A percentile compares a stretch with the other conserved stretches of the same genome.
Evolutionary conservation across 768 basidiomycete species (phyloP).

Genomic region (Austroboletus eburneus): DNA sequence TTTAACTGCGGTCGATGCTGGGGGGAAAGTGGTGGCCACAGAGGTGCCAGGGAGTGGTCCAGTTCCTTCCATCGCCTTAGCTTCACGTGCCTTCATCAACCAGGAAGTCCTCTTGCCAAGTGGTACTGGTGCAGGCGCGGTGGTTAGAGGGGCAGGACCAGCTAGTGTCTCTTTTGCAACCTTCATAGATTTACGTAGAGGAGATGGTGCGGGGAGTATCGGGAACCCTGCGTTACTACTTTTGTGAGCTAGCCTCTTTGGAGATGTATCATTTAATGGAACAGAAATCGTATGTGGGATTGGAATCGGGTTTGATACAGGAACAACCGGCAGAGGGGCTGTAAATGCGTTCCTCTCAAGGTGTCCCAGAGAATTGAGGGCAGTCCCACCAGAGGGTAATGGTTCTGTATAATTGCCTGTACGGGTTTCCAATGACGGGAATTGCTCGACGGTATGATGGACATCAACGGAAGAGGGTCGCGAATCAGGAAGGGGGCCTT

Average conservation of each 20-base stretch:
- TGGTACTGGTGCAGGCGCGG: conserved; percentile 35
- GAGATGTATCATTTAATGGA: conserved; percentile 35
- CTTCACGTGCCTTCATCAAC: conserved; percentile 74
- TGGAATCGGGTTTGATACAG: conserved; percentile 7
- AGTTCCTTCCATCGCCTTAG: conserved; percentile 57
- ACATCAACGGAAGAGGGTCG: conserved; percentile 32
- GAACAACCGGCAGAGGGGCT: conserved; percentile 18
- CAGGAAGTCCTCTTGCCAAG: conserved; percentile 72
- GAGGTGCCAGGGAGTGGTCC: conserved; percentile 26
- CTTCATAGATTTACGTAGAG: conserved; percentile 65
- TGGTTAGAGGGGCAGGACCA: conserved; percentile 31
- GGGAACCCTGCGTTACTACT: conserved; percentile 47
- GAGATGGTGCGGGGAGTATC: conserved; percentile 62
- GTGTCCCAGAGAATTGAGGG: conserved; percentile 3
- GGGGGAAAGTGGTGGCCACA: conserved; percentile 6
- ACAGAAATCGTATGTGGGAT: conserved; percentile 24
- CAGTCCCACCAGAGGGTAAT: conserved; percentile 10
- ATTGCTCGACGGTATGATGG: conserved; percentile 35
- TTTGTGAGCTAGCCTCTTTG: conserved; percentile 34
- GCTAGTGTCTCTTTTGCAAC: conserved; percentile 42
- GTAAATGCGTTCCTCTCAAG: conserved; percentile 21
- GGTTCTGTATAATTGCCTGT: conserved; percentile 16
- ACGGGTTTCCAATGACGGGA: neutral
- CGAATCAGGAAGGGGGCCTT: conserved; percentile 8
- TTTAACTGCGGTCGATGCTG: conserved; percentile 39